These are phyloP conservation scores for Xerocomellus intermedius DNA, from an alignment of 768 basidiomycete species.

Conservation along the genomic window DNA sequence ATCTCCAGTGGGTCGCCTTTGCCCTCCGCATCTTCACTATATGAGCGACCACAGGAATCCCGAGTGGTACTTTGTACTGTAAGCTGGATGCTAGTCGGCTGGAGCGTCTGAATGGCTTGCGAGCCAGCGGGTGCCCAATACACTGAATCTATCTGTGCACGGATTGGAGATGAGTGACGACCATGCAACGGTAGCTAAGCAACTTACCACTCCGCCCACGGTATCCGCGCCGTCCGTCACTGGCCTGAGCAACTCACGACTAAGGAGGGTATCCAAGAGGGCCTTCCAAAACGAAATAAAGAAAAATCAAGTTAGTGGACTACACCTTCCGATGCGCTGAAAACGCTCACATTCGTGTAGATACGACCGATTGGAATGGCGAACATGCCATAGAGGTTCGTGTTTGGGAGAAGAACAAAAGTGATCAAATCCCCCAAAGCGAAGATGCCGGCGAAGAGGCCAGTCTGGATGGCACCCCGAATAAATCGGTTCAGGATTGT, in stretches of 20 bases:
- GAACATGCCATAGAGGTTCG: conserved; percentile 29
- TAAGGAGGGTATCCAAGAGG: conserved; percentile 9
- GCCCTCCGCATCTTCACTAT: neutral
- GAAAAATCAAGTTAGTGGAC: too few species aligned
- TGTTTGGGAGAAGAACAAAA: conserved; percentile 28
- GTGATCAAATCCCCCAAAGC: conserved; percentile 2
- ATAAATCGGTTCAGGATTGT: neutral
- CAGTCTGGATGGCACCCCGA: too few species aligned
- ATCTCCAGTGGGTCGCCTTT: neutral
- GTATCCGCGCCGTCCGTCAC: neutral
- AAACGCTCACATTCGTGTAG: too few species aligned
- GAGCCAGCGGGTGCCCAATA: neutral
- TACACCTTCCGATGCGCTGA: too few species aligned
- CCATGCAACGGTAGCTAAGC: neutral
- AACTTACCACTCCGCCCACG: neutral
- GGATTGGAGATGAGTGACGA: neutral
- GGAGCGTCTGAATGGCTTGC: neutral
- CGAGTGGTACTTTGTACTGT: neutral
- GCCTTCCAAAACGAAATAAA: too few species aligned
- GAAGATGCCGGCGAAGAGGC: neutral
- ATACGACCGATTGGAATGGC: conserved; percentile 42
- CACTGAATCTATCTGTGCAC: too few species aligned
- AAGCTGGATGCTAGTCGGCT: conserved; percentile 1
- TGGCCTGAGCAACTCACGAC: neutral
- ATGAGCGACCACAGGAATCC: neutral